These are phyloP conservation scores for Batkoa obscura DNA, from an alignment of 371 early-diverging fungal genomes.

Conservation along the genomic window DNA sequence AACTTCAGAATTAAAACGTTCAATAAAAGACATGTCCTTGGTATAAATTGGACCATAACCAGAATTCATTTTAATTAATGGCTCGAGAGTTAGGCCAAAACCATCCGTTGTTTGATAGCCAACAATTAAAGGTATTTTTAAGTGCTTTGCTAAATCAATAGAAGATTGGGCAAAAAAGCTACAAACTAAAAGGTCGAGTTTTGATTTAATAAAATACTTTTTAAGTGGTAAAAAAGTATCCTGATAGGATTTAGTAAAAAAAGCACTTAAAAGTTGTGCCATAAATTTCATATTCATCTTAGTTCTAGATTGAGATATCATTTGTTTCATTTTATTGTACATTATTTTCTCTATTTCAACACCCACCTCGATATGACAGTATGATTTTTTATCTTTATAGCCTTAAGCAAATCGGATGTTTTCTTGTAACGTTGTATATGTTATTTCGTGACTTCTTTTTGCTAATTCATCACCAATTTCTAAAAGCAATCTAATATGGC, in stretches of 20 bases:
- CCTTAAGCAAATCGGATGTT: background rate
- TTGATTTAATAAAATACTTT: too few relatives aligned
- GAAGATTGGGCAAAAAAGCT: background rate
- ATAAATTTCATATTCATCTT: background rate
- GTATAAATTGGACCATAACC: too few relatives aligned
- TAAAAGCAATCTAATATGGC: background rate
- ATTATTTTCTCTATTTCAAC: background rate
- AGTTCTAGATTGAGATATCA: background rate
- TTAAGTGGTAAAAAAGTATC: too few relatives aligned
- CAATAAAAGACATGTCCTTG: too few relatives aligned
- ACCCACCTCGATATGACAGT: too few relatives aligned
- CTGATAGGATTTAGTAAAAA: too few relatives aligned
- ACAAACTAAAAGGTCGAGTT: background rate
- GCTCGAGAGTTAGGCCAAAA: too few relatives aligned
- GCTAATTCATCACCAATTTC: background rate
- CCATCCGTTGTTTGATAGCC: background rate
- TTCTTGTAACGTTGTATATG: background rate
- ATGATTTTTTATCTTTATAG: too few relatives aligned
- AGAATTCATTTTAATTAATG: too few relatives aligned
- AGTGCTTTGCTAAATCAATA: background rate
- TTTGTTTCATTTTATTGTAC: background rate
- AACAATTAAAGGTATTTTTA: background rate
- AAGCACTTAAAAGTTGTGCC: too few relatives aligned
- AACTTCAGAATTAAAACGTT: too few relatives aligned
- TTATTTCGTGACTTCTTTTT: background rate